phyloP scores from a whole-genome alignment of 768 basidiomycete genomes.

The Inosperma sp. region DNA sequence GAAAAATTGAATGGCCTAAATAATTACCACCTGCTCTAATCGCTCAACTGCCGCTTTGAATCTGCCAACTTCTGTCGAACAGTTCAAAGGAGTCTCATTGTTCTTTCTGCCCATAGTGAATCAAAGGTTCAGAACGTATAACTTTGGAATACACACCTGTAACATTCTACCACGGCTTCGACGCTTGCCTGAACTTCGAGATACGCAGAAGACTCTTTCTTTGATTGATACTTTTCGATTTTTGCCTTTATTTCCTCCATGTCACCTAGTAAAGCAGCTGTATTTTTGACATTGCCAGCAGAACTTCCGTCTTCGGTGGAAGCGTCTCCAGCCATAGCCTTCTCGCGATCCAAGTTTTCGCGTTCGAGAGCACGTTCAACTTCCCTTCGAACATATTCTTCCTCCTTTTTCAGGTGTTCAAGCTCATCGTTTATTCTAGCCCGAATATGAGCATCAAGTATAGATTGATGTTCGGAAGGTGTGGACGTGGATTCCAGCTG shows the following conservation, averaged over 20 bases:
- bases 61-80: conserved; percentile 64
- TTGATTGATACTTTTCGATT: conserved; percentile 63
- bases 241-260: conserved; percentile 69
- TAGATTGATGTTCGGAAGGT: conserved; percentile 63
- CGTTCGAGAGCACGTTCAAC: conserved; percentile 79
- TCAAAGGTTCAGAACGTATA: background rate
- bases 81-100: conserved; percentile 55
- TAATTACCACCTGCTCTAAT: conserved; percentile 59
- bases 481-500: conserved; percentile 53
- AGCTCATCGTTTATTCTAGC: conserved; percentile 69
- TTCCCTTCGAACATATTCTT: conserved; percentile 62
- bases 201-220: conserved; percentile 49
- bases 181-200: conserved; percentile 53
- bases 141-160: conserved; percentile 44
- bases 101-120: conserved; percentile 45
- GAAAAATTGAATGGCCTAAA: background rate
- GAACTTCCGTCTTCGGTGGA: conserved; percentile 33
- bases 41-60: conserved; percentile 68
- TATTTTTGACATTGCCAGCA: conserved; percentile 49
- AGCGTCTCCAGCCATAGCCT: conserved; percentile 43
- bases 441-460: conserved; percentile 70
- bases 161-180: conserved; percentile 67
- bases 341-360: conserved; percentile 82
- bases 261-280: conserved; percentile 63
- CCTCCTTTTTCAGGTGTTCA: conserved; percentile 59